Conservation (phyloP, 129 eudicot species). For the Ambrosia trifida region DNA sequence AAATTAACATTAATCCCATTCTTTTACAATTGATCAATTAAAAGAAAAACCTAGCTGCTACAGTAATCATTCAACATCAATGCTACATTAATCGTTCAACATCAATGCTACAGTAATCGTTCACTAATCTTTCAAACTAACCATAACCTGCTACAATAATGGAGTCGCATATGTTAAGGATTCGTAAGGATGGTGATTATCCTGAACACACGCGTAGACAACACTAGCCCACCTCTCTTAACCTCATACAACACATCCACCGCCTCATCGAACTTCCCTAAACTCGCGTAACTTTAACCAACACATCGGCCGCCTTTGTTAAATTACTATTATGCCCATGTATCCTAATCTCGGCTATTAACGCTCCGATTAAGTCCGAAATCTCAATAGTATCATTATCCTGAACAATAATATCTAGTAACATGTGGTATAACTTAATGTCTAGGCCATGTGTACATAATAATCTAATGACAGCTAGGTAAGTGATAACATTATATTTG, state of each 20-base stretch:
- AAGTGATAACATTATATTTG: constrained; percentile 54
- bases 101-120: too few species aligned
- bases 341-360: constrained; percentile 50
- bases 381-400: constrained; percentile 40
- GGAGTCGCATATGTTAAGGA: too few species aligned
- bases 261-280: constrained; percentile 62
- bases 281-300: constrained; percentile 60
- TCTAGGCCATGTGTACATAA: constrained; percentile 60
- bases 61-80: too few species aligned
- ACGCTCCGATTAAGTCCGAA: constrained; percentile 54
- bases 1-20: too few species aligned
- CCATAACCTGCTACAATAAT: too few species aligned
- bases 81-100: too few species aligned
- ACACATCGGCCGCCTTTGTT: constrained; percentile 44
- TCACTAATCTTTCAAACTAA: too few species aligned
- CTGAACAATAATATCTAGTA: constrained; percentile 51
- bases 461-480: constrained; percentile 56
- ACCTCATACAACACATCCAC: constrained; percentile 45
- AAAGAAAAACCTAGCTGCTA: too few species aligned
- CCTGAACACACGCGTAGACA: constrained; percentile 42
- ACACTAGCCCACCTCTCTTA: constrained; percentile 46
- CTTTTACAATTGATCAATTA: too few species aligned
- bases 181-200: too few species aligned
- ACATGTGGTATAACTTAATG: constrained; percentile 45
- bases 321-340: too few species aligned